phyloP scores from a whole-genome alignment of 2,329 filamentous ascomycete species.

The Paecilomyces niveus region DNA sequence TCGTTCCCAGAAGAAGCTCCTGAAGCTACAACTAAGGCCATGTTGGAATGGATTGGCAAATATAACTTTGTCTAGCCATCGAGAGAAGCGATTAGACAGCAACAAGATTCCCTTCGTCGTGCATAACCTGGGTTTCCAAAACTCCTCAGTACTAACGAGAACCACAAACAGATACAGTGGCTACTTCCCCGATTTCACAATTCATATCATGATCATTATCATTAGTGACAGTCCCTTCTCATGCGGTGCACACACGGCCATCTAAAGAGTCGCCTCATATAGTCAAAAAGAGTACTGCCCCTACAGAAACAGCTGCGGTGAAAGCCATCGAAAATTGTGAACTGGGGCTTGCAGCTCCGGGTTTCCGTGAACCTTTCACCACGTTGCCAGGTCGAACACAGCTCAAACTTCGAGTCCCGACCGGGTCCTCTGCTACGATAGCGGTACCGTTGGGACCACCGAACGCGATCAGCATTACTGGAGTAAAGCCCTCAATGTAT shows the following conservation, averaged over 20 bases:
- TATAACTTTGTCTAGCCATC: background rate
- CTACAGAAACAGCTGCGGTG: background rate
- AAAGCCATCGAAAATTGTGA: background rate
- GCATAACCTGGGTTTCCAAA: no score
- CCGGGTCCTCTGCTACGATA: background rate
- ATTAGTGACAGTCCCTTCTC: background rate
- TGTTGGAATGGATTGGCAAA: slow-evolving; percentile 7
- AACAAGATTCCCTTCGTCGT: no score
- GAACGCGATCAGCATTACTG: background rate
- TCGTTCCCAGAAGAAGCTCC: slow-evolving; percentile 42
- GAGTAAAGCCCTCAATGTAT: background rate
- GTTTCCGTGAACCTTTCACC: background rate
- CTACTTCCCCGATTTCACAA: background rate
- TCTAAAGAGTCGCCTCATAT: background rate
- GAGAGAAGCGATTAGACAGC: background rate
- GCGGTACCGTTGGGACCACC: background rate
- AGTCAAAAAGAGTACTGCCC: background rate
- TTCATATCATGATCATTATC: background rate
- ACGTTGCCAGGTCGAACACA: background rate
- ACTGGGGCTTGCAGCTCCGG: background rate
- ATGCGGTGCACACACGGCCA: background rate
- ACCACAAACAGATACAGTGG: no score
- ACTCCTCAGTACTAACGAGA: no score
- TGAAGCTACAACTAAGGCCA: slow-evolving; percentile 21
- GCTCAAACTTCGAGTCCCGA: background rate